Conservation (phyloP, 23 red algal species). For the Gracilariopsis chorda region DNA sequence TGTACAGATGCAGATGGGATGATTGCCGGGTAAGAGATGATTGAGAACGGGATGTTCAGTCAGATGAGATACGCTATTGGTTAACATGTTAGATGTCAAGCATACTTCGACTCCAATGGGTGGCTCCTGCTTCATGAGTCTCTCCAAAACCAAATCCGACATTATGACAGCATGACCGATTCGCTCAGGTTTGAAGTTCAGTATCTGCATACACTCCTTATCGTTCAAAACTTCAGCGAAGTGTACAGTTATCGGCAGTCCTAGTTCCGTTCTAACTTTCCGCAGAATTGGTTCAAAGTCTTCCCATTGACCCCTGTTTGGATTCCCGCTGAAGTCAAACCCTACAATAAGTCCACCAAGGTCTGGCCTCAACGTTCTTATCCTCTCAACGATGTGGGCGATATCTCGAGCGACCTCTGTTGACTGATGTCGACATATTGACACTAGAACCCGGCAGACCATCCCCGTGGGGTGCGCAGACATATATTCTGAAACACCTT, state of each 20-base stretch:
- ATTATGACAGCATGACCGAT: conserved; percentile 47
- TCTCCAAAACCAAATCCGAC: not conserved
- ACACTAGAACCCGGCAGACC: conserved; percentile 46
- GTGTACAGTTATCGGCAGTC: conserved; percentile 40
- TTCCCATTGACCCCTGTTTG: conserved; percentile 7
- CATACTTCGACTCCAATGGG: conserved; percentile 51
- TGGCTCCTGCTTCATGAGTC: not conserved
- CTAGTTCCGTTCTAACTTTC: not conserved
- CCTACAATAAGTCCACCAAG: conserved; percentile 40
- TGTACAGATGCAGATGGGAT: conserved; percentile 45
- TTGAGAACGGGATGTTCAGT: conserved; percentile 36
- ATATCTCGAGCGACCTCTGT: conserved; percentile 8
- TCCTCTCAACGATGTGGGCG: not conserved
- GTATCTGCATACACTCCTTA: conserved; percentile 32
- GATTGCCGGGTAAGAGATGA: not conserved
- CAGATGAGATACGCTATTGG: not conserved
- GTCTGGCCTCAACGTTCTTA: not conserved
- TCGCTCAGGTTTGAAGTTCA: conserved; percentile 46
- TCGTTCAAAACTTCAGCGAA: conserved; percentile 52
- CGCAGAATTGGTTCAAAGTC: conserved; percentile 41
- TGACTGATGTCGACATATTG: conserved; percentile 23
- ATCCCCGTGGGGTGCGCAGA: not conserved
- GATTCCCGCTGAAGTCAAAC: conserved; percentile 55
- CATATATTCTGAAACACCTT: not conserved
- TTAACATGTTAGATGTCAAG: conserved; percentile 53